Evolutionary conservation across 2,329 filamentous ascomycete genomes (phyloP), one percentile per base, ranked within the genome.

Genomic region (Myriangium duriaei): DNA sequence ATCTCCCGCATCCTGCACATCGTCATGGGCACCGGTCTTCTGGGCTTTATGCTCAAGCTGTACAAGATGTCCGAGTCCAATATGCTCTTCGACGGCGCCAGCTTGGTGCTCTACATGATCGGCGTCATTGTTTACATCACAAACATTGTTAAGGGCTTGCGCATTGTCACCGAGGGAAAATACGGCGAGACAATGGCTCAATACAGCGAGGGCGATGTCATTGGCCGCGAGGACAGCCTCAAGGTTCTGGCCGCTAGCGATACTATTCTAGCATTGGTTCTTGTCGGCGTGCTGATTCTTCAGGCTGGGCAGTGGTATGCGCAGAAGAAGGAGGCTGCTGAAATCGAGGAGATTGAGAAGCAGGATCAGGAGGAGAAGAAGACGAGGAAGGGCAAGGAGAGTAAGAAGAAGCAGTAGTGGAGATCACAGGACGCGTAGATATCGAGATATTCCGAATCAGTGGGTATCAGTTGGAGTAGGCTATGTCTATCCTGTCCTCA

Each of bases 291-390:
- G 7, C 59, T 98, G 47, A 83, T 95, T 21, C 64, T 98, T 54
- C 91, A 98, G 73, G 85, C 85, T 13, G 91, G 91, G 9, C 85
- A 96, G 71, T 96, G 88, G 91, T 98, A 98, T 64, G 91, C 91
- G 16, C 87, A 96, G 71, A 73, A 83, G 56, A 92, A 92, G 65
- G 87, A 96, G 61, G 71, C 71, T 53, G 81, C 87, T 57, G 87
- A 95, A 60, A 69, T 72, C 40, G 75, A 74, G 53, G 72, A 75
- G 55, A 69, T 79, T 46, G 72, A 77, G 48, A 62, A 67, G 58
- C 67, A 64, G 45, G 30, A 32, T 7, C 56, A 62, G 40, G 60
- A 61, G 43, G 66, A 63, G 52, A 68, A 68, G 59, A 62, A 59
- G 51, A 57, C 49, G 33, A 51, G 58, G 41, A 58, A 57, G 37